Conservation (phyloP, 345 rosid species). For the Murraya paniculata region DNA sequence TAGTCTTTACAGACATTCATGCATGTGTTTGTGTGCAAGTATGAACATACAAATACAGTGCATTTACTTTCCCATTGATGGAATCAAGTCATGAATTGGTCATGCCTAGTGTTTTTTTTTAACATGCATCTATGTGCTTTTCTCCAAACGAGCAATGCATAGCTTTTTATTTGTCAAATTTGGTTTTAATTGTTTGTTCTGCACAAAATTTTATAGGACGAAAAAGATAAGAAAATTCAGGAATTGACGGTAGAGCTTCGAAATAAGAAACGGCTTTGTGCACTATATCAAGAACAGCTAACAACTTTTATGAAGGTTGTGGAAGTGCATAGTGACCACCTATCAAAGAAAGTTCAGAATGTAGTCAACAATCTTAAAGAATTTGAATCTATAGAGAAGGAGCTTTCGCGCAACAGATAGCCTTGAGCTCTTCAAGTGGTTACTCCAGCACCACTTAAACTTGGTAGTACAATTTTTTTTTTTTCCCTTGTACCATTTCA, state of each 20-base stretch:
- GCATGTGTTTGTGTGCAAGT: not conserved
- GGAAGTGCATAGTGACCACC: conserved; percentile 48
- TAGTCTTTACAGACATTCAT: not conserved
- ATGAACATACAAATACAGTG: not conserved
- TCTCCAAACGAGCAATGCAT: not conserved
- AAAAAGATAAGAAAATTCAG: conserved; percentile 69
- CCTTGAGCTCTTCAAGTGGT: conserved; percentile 2
- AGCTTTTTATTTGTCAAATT: not conserved
- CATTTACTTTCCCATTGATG: not conserved
- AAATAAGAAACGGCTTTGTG: conserved; percentile 64
- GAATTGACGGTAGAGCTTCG: conserved; percentile 59
- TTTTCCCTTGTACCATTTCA: not conserved
- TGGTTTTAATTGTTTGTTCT: not conserved
- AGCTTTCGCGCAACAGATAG: conserved; percentile 39
- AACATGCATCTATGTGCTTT: not conserved
- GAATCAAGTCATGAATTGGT: not conserved
- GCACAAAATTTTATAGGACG: conserved; percentile 32
- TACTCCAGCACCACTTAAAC: not conserved
- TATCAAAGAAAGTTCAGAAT: conserved; percentile 50
- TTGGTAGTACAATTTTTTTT: not conserved
- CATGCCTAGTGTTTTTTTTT: not conserved
- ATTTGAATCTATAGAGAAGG: conserved; percentile 47
- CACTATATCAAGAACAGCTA: conserved; percentile 61
- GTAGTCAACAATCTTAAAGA: conserved; percentile 55
- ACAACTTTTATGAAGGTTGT: conserved; percentile 56